phyloP scores from a whole-genome alignment of 345 rosid species.

The Euphorbia tirucalli region DNA sequence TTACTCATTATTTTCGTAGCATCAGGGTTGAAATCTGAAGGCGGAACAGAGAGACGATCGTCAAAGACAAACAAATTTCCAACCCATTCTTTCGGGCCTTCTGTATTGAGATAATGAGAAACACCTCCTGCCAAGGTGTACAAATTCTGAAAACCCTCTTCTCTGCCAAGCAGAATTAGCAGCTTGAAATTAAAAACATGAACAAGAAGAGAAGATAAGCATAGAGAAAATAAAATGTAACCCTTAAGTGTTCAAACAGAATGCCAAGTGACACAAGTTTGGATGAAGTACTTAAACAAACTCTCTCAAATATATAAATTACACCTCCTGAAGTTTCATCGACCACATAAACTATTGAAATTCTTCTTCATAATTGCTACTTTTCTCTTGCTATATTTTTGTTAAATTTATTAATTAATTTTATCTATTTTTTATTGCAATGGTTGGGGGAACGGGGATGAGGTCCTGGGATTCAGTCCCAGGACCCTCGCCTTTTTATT shows the following conservation, averaged over 20 bases:
- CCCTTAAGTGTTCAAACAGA: background rate
- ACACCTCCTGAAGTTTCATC: too few species aligned
- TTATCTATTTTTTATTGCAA: too few species aligned
- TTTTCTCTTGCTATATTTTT: too few species aligned
- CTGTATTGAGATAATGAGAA: constrained; percentile 74
- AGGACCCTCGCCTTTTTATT: too few species aligned
- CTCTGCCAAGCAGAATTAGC: constrained; percentile 46
- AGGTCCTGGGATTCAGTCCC: too few species aligned
- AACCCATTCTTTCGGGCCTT: constrained; percentile 68
- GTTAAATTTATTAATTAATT: too few species aligned
- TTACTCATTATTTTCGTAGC: constrained; percentile 22
- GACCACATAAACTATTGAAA: too few species aligned
- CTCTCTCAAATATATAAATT: background rate
- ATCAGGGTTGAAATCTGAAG: constrained; percentile 52
- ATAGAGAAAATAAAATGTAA: background rate
- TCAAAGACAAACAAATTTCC: constrained; percentile 93
- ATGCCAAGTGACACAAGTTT: background rate
- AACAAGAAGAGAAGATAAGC: background rate
- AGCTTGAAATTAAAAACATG: background rate
- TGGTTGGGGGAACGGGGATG: too few species aligned
- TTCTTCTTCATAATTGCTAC: too few species aligned
- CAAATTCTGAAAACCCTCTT: constrained; percentile 67
- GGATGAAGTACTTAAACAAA: background rate
- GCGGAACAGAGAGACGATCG: constrained; percentile 84
- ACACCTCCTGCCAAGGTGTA: constrained; percentile 85